Evolutionary conservation across 163 green algal species (phyloP).

Genomic region (Chloromonas sp.): DNA sequence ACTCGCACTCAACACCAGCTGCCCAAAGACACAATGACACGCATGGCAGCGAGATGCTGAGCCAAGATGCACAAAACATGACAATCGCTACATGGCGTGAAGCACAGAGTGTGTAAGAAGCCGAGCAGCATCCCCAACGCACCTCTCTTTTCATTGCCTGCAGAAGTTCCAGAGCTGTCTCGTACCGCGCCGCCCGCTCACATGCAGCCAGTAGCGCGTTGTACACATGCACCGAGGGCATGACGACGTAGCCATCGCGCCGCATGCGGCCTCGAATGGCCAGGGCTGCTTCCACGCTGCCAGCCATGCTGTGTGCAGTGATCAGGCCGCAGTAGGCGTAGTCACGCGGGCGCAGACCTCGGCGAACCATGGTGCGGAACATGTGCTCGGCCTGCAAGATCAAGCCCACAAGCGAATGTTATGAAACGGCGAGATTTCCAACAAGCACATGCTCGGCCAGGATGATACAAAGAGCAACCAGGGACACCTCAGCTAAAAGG

Average conservation of each 20-base stretch:
- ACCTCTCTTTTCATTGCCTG: constrained; percentile 31
- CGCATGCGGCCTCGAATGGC: constrained; percentile 42
- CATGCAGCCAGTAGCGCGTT: constrained; percentile 78
- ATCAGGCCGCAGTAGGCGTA: constrained; percentile 78
- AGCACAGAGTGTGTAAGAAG: neutral
- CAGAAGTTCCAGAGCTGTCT: constrained; percentile 56
- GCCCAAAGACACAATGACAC: neutral
- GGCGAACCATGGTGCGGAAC: constrained; percentile 29
- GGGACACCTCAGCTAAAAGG: neutral
- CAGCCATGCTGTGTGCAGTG: constrained; percentile 58
- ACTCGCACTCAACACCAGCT: neutral
- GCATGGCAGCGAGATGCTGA: neutral
- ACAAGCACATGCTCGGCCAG: neutral
- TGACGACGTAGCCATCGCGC: constrained; percentile 7
- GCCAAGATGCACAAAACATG: neutral
- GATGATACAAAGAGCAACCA: neutral
- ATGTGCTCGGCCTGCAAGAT: constrained; percentile 29
- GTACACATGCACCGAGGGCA: constrained; percentile 61
- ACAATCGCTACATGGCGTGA: neutral
- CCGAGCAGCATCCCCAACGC: neutral
- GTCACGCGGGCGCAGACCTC: constrained; percentile 51
- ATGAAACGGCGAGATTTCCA: too few species aligned
- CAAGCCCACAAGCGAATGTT: too few species aligned
- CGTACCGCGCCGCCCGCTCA: constrained; percentile 59
- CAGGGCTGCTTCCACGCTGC: constrained; percentile 56